phyloP scores from a whole-genome alignment of 768 basidiomycete species.

The Boletus rex-veris region DNA sequence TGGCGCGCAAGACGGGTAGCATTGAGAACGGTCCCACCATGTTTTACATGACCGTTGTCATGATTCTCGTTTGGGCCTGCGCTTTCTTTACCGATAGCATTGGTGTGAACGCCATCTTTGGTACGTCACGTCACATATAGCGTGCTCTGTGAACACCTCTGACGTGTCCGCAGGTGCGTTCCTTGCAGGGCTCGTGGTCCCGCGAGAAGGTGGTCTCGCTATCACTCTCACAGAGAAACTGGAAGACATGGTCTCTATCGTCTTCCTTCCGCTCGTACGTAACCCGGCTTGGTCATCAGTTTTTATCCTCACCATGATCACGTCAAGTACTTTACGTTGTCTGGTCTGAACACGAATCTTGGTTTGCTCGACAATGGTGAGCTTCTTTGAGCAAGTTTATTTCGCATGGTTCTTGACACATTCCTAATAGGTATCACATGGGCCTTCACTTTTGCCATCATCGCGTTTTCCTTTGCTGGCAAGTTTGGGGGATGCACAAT shows the following conservation, averaged over 20 bases:
- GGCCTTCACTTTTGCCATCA: slow-evolving; percentile 84
- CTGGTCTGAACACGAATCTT: slow-evolving; percentile 86
- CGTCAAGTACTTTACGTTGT: slow-evolving; percentile 82
- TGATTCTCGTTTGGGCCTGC: slow-evolving; percentile 76
- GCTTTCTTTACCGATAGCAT: slow-evolving; percentile 94
- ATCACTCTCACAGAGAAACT: slow-evolving; percentile 90
- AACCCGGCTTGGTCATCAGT: neutral
- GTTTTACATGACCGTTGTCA: slow-evolving; percentile 83
- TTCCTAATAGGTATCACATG: slow-evolving; percentile 63
- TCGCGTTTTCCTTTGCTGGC: slow-evolving; percentile 71
- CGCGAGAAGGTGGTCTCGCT: slow-evolving; percentile 82
- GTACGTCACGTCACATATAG: slow-evolving; percentile 32
- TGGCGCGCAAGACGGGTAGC: slow-evolving; percentile 76
- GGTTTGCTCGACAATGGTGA: slow-evolving; percentile 75
- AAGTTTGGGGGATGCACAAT: slow-evolving; percentile 86
- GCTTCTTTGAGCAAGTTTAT: neutral
- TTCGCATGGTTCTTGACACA: neutral
- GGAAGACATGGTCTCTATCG: slow-evolving; percentile 91
- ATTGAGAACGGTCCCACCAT: slow-evolving; percentile 80
- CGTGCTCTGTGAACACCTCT: neutral
- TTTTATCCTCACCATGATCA: neutral
- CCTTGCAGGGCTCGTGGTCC: slow-evolving; percentile 75
- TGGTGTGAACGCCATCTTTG: slow-evolving; percentile 90
- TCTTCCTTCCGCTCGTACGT: slow-evolving; percentile 79
- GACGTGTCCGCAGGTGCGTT: slow-evolving; percentile 57